These are phyloP conservation scores for Diaporthe ampelina DNA, from an alignment of 2,329 filamentous ascomycete genomes.

Conservation along the genomic window DNA sequence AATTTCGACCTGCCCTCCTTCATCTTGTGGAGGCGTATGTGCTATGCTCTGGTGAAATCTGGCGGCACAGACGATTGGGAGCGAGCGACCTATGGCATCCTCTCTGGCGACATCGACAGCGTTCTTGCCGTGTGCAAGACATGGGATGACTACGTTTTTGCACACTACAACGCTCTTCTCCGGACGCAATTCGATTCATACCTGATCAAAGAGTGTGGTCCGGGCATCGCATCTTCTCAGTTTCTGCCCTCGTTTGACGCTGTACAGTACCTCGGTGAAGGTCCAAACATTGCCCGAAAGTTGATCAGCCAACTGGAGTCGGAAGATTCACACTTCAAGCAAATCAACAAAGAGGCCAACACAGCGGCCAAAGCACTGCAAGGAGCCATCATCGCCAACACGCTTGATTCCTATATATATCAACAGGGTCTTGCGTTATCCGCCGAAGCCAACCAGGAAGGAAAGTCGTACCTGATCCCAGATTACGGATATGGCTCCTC, in stretches of 20 bases:
- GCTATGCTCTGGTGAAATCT: conserved; percentile 78
- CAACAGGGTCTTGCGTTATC: conserved; percentile 70
- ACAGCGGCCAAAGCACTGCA: conserved; percentile 82
- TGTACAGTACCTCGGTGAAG: conserved; percentile 71
- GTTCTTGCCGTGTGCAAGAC: conserved; percentile 82
- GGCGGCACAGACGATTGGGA: conserved; percentile 83
- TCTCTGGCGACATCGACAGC: conserved; percentile 86
- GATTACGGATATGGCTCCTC: conserved; percentile 53
- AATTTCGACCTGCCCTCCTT: conserved; percentile 61
- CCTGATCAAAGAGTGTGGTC: conserved; percentile 67
- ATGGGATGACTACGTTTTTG: conserved; percentile 91
- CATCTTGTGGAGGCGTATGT: conserved; percentile 83
- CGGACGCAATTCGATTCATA: conserved; percentile 85
- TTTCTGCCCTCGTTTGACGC: conserved; percentile 76
- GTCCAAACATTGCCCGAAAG: conserved; percentile 64
- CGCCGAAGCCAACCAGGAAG: conserved; percentile 59
- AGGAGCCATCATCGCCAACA: conserved; percentile 78
- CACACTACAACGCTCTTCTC: conserved; percentile 88
- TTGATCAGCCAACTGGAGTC: conserved; percentile 74
- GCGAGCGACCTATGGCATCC: conserved; percentile 87
- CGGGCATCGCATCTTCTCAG: conserved; percentile 66
- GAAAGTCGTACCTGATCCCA: conserved; percentile 59
- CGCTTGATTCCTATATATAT: conserved; percentile 69
- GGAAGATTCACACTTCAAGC: conserved; percentile 53
- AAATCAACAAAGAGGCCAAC: conserved; percentile 70